phyloP scores from a whole-genome alignment of 257 asterid species.

The Solanum corneliomulleri region DNA sequence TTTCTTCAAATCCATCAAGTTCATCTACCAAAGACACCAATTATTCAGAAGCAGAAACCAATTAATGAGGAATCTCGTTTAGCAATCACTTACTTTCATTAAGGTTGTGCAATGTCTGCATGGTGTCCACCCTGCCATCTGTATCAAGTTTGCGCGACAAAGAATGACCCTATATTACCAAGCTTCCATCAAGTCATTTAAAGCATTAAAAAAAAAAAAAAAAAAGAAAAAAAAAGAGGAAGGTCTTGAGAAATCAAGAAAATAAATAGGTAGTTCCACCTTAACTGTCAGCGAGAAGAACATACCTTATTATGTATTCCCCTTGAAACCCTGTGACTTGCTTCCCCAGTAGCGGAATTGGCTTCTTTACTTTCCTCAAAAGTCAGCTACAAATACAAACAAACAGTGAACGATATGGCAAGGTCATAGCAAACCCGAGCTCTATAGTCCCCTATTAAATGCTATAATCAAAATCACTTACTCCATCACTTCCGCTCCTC shows the following conservation, averaged over 20 bases:
- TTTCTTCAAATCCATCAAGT: constrained; percentile 58
- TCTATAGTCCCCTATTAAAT: neutral
- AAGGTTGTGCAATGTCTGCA: constrained; percentile 80
- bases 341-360: constrained; percentile 71
- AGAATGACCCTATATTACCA: constrained; percentile 71
- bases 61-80: neutral
- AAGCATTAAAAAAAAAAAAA: constrained; percentile 8
- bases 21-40: constrained; percentile 36
- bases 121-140: constrained; percentile 75
- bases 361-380: constrained; percentile 90
- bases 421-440: neutral
- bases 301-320: constrained; percentile 75
- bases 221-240: constrained; percentile 2
- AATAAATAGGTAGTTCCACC: neutral
- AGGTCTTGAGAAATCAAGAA: neutral
- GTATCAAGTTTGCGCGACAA: constrained; percentile 64
- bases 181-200: neutral
- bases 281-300: neutral
- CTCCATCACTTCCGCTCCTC: constrained; percentile 79
- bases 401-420: constrained; percentile 2
- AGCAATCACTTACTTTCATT: constrained; percentile 41
- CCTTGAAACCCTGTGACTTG: constrained; percentile 58
- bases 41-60: neutral
- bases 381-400: constrained; percentile 33
- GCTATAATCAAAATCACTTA: constrained; percentile 24